Base-by-base conservation (phyloP, 257 asterid species). In the Parsonsia alboflavescens region DNA sequence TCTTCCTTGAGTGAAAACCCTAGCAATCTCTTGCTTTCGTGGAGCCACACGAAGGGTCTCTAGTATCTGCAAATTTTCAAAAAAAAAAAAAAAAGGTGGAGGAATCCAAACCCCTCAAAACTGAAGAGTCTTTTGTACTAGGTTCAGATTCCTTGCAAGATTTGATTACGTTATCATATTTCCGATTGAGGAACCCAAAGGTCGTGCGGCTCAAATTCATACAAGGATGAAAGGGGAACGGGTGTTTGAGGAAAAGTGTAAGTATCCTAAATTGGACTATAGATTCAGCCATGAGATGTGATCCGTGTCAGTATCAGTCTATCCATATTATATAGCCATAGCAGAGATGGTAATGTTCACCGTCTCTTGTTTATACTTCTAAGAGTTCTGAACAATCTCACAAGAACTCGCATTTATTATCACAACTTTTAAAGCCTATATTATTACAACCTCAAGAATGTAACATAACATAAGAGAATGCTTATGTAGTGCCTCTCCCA, bases 171-270 rank as follows among this genome's bases (percentile, higher is more conserved):
- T 36, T 65, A 65, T 13, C 70, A 41, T 19, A 65, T 65, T 65
- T 65, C 16, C 50, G 19, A 8, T 65, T 65, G 70, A 65, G 7
- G 70, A 39, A 65, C 28, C 8, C 39, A 8, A 65, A 9, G 26
- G 70, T 30, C 7, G 24, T 65, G 28, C 50, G 70, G 16, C 49
- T 65, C 50, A 65, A 65, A 65, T 36, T 65, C 50, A 65, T 65
- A 2, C 49, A 65, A 65, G 70, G 70, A 39, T 65, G 70, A 65
- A 62, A 57, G 64, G 24, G 36, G 22, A 56, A 10, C 0, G 22
- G 64, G 36, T 57, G 36, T 9, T 24, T 24, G 56, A 3, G 5
- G 16, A 22, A 3, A n/a, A 12, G 9, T 24, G 61, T 57, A 33
- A 57, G 67, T 33, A 26, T 30, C 30, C 42, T 28, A n/a, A 61